Base-by-base conservation (phyloP, 257 asterid species). In the Solanum rostratum region DNA sequence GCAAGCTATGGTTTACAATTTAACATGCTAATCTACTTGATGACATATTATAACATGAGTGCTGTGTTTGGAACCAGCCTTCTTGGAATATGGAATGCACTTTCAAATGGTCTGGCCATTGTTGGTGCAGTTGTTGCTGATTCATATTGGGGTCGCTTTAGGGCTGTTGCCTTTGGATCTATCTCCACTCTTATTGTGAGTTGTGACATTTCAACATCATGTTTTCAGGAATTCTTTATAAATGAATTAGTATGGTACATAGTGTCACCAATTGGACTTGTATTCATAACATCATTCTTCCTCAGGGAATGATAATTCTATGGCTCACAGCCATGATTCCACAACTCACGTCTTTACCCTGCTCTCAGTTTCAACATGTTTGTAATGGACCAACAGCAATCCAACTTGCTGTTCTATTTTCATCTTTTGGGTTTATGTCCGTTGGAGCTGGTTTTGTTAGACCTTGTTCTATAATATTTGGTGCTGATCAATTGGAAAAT, bases 391-490 rank as follows among this genome's bases (percentile, higher is more conserved):
- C 82, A 50, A 76, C 82, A 27, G 3, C 18, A 8, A 9, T 49
- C 2, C 82, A 76, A 49, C 63, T 49, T 27, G 27, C 3, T 27
- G 62, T 49, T 4, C 62, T 76, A 53, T 76, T 76, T 76, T 76
- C 63, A 30, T 76, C 82, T 49, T 76, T 76, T 76, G 63, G 24
- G 27, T 30, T 76, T 50, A 74, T 83, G 18, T 86, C 86, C 14
- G 10, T 86, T 54, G 88, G 86, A 52, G 81, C 88, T 60, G 86
- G 86, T 69, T 86, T 76, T 76, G 52, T 83, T 46, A 74, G 86
- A 33, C 84, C 88, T 52, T 86, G 88, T 83, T 83, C 88, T 30
- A 82, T 86, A 24, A 74, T 83, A n/a, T 86, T 86, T 29, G 86
- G 86, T 53, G 86, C 82, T 2, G 86, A 83, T 74, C 84, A 86